Conservation (phyloP, 2,329 filamentous ascomycete species). For the Colletotrichum cuscutae region DNA sequence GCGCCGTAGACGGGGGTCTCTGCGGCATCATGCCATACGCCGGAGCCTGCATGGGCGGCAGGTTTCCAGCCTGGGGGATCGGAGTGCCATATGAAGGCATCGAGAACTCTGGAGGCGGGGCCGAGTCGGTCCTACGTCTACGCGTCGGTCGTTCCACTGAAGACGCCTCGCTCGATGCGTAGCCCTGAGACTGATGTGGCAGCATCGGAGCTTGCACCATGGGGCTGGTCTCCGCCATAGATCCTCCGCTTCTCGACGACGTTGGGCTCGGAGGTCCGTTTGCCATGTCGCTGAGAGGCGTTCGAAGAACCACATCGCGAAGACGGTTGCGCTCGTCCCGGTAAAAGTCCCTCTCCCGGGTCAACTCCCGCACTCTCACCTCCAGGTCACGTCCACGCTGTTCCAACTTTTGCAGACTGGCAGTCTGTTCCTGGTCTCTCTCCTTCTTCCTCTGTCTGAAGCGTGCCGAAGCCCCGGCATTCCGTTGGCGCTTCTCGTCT, state of each 20-base stretch:
- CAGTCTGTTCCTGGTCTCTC: constrained; percentile 78
- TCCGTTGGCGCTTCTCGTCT: constrained; percentile 86
- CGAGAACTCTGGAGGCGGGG: constrained; percentile 54
- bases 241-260: constrained; percentile 47
- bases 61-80: constrained; percentile 45
- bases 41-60: constrained; percentile 54
- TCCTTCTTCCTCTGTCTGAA: constrained; percentile 87
- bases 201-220: constrained; percentile 41
- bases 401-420: constrained; percentile 76
- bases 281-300: constrained; percentile 64
- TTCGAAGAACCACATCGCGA: constrained; percentile 71
- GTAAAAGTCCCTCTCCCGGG: constrained; percentile 78
- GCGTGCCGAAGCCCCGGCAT: constrained; percentile 85
- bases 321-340: constrained; percentile 78
- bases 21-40: constrained; percentile 49
- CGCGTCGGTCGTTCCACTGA: constrained; percentile 58
- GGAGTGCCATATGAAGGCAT: constrained; percentile 52
- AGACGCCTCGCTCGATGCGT: constrained; percentile 53
- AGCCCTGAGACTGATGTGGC: constrained; percentile 42
- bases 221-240: constrained; percentile 51
- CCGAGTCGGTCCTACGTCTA: constrained; percentile 56
- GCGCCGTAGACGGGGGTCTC: constrained; percentile 50
- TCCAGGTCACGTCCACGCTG: constrained; percentile 74
- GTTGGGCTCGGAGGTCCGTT: constrained; percentile 64
- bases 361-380: constrained; percentile 60